Percentiles rank a stretch among this genome's conserved stretches.
Evolutionary conservation across 306 rosid species (phyloP).

Genomic region (Begonia loranthoides): DNA sequence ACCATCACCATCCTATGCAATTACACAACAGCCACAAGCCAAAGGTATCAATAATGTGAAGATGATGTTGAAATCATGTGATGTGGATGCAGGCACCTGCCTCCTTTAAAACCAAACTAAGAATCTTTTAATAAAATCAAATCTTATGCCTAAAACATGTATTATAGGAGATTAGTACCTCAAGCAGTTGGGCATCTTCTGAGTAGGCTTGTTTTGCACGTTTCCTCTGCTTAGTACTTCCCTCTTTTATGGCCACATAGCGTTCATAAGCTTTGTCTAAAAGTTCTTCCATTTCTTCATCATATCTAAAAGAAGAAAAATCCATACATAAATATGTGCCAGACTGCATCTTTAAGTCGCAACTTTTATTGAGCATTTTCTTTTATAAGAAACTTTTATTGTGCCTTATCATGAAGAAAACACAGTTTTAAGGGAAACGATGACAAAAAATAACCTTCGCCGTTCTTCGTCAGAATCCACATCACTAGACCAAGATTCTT

Average conservation of each 20-base stretch:
- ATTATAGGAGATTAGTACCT: slow-evolving; percentile 31
- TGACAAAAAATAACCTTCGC: slow-evolving; percentile 40
- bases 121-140: too few relatives aligned
- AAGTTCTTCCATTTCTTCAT: slow-evolving; percentile 65
- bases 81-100: too few relatives aligned
- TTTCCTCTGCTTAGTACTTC: slow-evolving; percentile 71
- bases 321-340: neutral
- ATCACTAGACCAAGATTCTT: slow-evolving; percentile 48
- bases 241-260: slow-evolving; percentile 61
- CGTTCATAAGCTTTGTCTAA: slow-evolving; percentile 73
- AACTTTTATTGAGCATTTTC: neutral
- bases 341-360: slow-evolving; percentile 6
- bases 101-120: too few relatives aligned
- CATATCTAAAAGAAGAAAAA: slow-evolving; percentile 31
- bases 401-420: neutral
- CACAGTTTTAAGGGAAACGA: slow-evolving; percentile 7
- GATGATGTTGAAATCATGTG: neutral
- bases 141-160: neutral
- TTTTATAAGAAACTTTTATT: too few relatives aligned
- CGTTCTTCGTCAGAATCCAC: slow-evolving; percentile 77
- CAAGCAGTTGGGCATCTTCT: slow-evolving; percentile 39
- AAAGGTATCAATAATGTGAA: neutral
- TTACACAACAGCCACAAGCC: slow-evolving; percentile 5
- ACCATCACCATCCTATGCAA: slow-evolving; percentile 42
- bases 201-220: slow-evolving; percentile 45